These are phyloP conservation scores for Brasilioporus rufonigricans DNA, from an alignment of 768 basidiomycete species.

Conservation along the genomic window DNA sequence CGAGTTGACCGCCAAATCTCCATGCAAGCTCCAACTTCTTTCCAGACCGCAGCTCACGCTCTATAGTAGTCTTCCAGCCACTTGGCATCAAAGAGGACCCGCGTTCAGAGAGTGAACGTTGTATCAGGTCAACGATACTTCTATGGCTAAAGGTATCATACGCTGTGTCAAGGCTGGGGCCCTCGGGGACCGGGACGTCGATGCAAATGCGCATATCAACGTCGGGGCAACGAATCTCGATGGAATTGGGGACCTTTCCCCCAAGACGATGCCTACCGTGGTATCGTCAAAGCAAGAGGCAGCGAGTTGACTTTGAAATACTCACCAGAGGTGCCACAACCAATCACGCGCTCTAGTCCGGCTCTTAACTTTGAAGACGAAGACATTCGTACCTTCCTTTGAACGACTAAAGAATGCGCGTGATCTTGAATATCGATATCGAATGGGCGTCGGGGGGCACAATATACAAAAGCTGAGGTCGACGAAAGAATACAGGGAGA, in stretches of 20 bases:
- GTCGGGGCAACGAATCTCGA: conserved; percentile 71
- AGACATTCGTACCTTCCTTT: conserved; percentile 76
- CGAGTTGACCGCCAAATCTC: conserved; percentile 68
- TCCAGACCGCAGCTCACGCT: conserved; percentile 52
- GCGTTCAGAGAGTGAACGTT: conserved; percentile 43
- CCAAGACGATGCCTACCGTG: conserved; percentile 64
- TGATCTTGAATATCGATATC: conserved; percentile 37
- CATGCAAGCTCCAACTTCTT: conserved; percentile 72
- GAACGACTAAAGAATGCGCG: conserved; percentile 48
- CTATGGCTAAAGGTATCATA: conserved; percentile 54
- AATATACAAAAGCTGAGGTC: conserved; percentile 81
- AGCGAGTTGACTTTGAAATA: background rate
- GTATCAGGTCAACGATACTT: conserved; percentile 64
- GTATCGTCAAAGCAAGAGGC: background rate
- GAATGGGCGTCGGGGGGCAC: conserved; percentile 54
- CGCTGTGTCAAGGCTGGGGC: conserved; percentile 36
- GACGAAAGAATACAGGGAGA: conserved; percentile 86
- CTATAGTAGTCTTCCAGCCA: conserved; percentile 63
- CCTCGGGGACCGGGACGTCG: conserved; percentile 55
- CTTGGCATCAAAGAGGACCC: conserved; percentile 22
- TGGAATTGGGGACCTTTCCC: conserved; percentile 60
- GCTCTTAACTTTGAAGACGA: conserved; percentile 80
- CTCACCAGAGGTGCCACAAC: conserved; percentile 84
- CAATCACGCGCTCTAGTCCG: conserved; percentile 82
- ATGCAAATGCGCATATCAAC: conserved; percentile 68